Evolutionary conservation across 495 filamentous ascomycete genomes (phyloP), one percentile per base, ranked within the genome.

Genomic region (Penicillium lividum): DNA sequence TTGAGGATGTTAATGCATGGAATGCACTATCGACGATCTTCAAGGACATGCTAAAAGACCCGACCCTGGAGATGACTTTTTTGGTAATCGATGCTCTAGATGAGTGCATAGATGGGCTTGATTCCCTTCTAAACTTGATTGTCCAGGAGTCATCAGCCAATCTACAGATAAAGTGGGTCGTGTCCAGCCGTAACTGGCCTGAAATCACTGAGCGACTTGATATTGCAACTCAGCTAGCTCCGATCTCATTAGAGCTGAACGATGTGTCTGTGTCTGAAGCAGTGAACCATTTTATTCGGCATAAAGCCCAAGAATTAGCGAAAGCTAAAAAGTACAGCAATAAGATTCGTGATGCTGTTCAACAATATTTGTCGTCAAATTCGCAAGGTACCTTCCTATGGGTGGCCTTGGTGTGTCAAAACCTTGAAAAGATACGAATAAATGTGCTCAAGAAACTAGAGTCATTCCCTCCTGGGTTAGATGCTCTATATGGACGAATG

Each of bases 271-370:
- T 51, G 11, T 51, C 49, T 8, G 18, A 51, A 34, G 30, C 49
- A n/a, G 30, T 51, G 27, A 22, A 18, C 13, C 1, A 51, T 1
- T 51, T 51, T 22, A 51, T 51, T 51, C 2, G 11, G 16, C 8
- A 51, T 31, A 51, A 51, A n/a, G 49, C 34, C 5, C 1, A 51
- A 5, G 0, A 34, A 4, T 34, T 51, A 34, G 27, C n/a, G n/a
- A 34, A 51, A 33, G n/a, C 28, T 27, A 51, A 51, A 10, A 36
- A 36, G 8, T 51, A 51, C 34, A 34, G 8, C 1, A 29, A 51
- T 33, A 77, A 73, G 47, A 67, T 79, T 28, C 68, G 80, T 3
- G 73, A 81, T 50, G 49, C 48, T 3, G 69, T 81, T 42, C 80
- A 79, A 54, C 64, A 62, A 1, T 70, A 68, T n/a, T 65, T 77